These are phyloP conservation scores for Globisporangium canariense DNA, from an alignment of 352 stramenopile genomes.

Conservation along the genomic window DNA sequence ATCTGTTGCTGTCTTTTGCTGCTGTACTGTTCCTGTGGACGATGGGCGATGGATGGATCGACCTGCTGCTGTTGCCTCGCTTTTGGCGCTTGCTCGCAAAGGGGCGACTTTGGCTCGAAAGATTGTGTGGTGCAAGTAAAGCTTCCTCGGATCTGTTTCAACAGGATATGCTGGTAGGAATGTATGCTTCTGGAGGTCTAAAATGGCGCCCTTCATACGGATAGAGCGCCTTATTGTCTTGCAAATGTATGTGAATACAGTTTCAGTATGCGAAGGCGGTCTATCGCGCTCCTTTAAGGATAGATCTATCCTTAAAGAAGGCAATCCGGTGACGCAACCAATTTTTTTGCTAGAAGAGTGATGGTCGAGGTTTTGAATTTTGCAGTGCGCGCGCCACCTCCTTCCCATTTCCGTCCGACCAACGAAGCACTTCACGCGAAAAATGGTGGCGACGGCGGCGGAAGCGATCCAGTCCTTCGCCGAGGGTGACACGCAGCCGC, in stretches of 20 bases:
- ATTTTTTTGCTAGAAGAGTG: not conserved
- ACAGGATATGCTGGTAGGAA: too few species aligned
- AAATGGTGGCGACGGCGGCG: slow-evolving; percentile 24
- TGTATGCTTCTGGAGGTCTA: too few species aligned
- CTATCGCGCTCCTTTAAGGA: too few species aligned
- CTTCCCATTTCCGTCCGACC: slow-evolving; percentile 2
- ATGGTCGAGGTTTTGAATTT: slow-evolving; percentile 14
- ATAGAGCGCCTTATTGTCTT: too few species aligned
- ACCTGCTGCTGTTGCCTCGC: not conserved
- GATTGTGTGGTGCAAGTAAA: slow-evolving; percentile 47
- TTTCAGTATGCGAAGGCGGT: too few species aligned
- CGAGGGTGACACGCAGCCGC: slow-evolving; percentile 27
- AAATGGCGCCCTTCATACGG: too few species aligned
- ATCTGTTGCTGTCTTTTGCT: slow-evolving; percentile 8
- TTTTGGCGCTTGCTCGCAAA: slow-evolving; percentile 8
- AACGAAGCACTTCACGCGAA: slow-evolving; percentile 17
- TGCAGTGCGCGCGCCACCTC: slow-evolving; percentile 12
- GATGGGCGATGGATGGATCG: not conserved
- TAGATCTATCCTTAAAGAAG: too few species aligned
- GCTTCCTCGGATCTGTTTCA: slow-evolving; percentile 14
- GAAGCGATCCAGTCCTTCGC: slow-evolving; percentile 43
- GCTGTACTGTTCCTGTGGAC: slow-evolving; percentile 3
- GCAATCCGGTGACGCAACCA: too few species aligned
- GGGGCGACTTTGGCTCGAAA: slow-evolving; percentile 19
- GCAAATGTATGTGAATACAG: too few species aligned